Conservation (phyloP, 2,329 filamentous ascomycete genomes). For the Magnaporthiopsis poae region DNA sequence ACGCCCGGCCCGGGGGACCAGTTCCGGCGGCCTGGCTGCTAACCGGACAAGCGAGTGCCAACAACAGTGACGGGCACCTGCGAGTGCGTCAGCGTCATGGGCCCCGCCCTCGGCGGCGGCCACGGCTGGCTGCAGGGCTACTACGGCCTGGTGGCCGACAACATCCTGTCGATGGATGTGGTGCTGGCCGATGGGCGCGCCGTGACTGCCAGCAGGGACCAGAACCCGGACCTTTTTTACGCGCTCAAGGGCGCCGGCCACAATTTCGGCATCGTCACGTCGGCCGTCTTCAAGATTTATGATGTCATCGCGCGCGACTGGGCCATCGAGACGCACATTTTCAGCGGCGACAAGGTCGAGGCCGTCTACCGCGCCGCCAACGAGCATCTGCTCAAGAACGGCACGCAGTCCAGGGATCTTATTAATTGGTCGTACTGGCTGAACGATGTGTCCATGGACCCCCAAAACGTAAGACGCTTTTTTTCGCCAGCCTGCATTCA, state of each 20-base stretch:
- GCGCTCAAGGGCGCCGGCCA: slow-evolving; percentile 46
- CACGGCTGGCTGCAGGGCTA: slow-evolving; percentile 45
- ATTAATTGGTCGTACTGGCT: slow-evolving; percentile 43
- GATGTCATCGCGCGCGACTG: slow-evolving; percentile 26
- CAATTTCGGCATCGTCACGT: slow-evolving; percentile 49
- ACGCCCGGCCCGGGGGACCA: neutral
- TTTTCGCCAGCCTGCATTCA: no score
- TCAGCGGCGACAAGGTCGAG: slow-evolving; percentile 35
- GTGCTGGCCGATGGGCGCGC: slow-evolving; percentile 39
- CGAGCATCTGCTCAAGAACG: slow-evolving; percentile 28
- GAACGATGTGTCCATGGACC: slow-evolving; percentile 29
- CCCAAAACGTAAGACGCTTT: slow-evolving; percentile 12
- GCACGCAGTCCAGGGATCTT: slow-evolving; percentile 31
- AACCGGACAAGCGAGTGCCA: slow-evolving; percentile 11
- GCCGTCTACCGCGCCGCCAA: slow-evolving; percentile 34
- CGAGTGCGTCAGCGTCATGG: slow-evolving; percentile 33
- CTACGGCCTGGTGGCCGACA: slow-evolving; percentile 43
- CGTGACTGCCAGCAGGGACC: slow-evolving; percentile 25
- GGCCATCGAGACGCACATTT: slow-evolving; percentile 30
- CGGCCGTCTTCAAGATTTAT: slow-evolving; percentile 35
- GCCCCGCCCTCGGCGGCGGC: slow-evolving; percentile 46
- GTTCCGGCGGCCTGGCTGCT: neutral
- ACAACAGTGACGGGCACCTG: slow-evolving; percentile 29
- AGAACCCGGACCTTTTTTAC: slow-evolving; percentile 43
- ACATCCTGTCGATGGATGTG: slow-evolving; percentile 40